A percentile compares a stretch with the other conserved stretches of the same genome.
These are phyloP conservation scores for Mycena belliarum DNA, from an alignment of 768 basidiomycete species.

Conservation along the genomic window DNA sequence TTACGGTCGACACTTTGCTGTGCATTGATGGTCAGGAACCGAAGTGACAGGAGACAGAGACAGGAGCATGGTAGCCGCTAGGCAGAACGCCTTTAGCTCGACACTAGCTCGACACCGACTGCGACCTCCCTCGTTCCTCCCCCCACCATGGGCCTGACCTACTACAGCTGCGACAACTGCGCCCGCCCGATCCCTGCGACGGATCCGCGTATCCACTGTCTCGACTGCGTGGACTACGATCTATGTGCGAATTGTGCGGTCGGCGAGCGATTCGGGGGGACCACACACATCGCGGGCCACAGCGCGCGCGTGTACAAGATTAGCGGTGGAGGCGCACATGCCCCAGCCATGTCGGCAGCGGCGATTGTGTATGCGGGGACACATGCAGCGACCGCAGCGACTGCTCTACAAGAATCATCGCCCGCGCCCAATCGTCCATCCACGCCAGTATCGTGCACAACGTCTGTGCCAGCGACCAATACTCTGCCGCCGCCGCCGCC, in stretches of 20 bases:
- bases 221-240: constrained; percentile 11
- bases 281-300: neutral
- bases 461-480: no score
- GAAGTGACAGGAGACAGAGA: no score
- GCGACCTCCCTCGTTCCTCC: neutral
- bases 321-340: neutral
- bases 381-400: no score
- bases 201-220: constrained; percentile 9
- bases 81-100: no score
- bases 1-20: no score
- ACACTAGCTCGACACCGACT: no score
- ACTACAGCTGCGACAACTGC: constrained; percentile 12
- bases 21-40: no score
- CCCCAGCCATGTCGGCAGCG: neutral
- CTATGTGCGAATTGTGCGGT: constrained; percentile 10
- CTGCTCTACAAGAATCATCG: no score
- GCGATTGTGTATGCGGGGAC: neutral
- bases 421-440: no score
- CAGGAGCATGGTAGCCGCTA: no score
- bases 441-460: no score
- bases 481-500: no score
- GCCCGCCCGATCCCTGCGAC: neutral
- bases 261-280: neutral
- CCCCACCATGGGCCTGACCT: neutral
- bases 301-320: neutral